phyloP scores from a whole-genome alignment of 192 early-diverging fungal species.

The Coemansia sp. region DNA sequence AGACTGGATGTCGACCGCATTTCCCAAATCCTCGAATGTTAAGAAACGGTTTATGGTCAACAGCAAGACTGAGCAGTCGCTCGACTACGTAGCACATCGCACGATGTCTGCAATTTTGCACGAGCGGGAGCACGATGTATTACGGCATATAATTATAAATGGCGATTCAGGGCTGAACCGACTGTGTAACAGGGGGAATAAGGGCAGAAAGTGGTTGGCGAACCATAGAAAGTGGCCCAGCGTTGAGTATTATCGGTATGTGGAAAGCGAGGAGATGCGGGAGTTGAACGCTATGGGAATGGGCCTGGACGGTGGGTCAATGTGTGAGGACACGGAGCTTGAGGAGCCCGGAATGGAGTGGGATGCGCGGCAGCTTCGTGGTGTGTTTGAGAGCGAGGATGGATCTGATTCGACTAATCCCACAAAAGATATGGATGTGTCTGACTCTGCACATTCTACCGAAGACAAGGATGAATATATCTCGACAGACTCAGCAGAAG shows the following conservation, averaged over 20 bases:
- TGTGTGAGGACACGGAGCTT: neutral
- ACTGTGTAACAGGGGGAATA: neutral
- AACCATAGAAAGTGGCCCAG: constrained; percentile 21
- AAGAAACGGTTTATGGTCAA: neutral
- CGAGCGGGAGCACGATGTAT: constrained; percentile 15
- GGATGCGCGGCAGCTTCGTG: constrained; percentile 19
- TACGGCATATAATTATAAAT: constrained; percentile 18
- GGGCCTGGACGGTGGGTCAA: neutral
- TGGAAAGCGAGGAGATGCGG: constrained; percentile 2
- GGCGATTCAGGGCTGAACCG: constrained; percentile 7
- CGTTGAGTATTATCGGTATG: constrained; percentile 13
- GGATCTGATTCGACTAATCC: neutral
- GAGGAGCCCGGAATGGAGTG: constrained; percentile 40
- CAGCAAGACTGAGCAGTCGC: neutral
- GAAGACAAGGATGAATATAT: neutral
- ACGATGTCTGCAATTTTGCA: constrained; percentile 20
- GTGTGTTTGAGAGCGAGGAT: neutral
- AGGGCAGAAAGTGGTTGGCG: neutral
- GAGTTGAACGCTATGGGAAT: constrained; percentile 13
- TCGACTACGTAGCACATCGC: constrained; percentile 8
- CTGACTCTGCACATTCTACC: constrained; percentile 1
- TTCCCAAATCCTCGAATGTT: neutral
- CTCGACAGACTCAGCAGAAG: neutral
- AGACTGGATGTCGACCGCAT: neutral
- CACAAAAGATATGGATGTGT: neutral